Percentiles rank a stretch among this genome's conserved stretches.
Evolutionary conservation across 192 early-diverging fungal genomes (phyloP).

Genomic region (Umbelopsis ramanniana): DNA sequence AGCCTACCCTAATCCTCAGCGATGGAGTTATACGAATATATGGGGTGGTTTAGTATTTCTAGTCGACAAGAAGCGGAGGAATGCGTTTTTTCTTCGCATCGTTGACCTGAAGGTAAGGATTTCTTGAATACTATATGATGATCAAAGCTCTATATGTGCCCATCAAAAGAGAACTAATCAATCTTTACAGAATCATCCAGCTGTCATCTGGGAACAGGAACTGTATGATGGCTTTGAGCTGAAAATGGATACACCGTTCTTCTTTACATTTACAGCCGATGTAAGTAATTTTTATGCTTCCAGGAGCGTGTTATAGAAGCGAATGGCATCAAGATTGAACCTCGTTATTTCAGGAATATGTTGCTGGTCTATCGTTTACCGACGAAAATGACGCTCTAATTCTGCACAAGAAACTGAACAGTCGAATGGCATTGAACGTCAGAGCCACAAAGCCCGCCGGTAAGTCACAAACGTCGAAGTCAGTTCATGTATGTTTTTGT

Average conservation of each 20-base stretch:
- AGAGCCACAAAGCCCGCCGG: conserved; percentile 17
- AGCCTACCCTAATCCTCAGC: conserved; percentile 66
- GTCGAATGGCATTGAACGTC: conserved; percentile 45
- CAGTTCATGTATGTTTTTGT: background rate
- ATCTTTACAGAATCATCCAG: conserved; percentile 46
- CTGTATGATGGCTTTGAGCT: conserved; percentile 76
- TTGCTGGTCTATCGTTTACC: conserved; percentile 74
- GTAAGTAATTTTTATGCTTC: conserved; percentile 26
- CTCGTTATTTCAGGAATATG: conserved; percentile 46
- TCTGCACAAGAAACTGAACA: conserved; percentile 68
- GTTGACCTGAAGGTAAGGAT: conserved; percentile 63
- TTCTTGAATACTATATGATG: too few relatives aligned
- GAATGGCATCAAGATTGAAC: background rate
- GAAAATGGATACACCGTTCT: conserved; percentile 61
- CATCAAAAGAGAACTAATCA: background rate
- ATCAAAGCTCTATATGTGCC: too few relatives aligned
- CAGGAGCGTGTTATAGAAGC: conserved; percentile 1
- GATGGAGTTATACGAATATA: conserved; percentile 74
- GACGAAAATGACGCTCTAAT: conserved; percentile 66
- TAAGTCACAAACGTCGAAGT: background rate
- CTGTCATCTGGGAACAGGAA: conserved; percentile 83
- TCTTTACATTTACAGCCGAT: conserved; percentile 75
- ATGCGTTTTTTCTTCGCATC: conserved; percentile 67
- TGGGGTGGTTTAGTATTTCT: conserved; percentile 76
- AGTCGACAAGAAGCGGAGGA: conserved; percentile 63